Conservation (phyloP, 2,329 filamentous ascomycete species). For the Penicillium glabrum region DNA sequence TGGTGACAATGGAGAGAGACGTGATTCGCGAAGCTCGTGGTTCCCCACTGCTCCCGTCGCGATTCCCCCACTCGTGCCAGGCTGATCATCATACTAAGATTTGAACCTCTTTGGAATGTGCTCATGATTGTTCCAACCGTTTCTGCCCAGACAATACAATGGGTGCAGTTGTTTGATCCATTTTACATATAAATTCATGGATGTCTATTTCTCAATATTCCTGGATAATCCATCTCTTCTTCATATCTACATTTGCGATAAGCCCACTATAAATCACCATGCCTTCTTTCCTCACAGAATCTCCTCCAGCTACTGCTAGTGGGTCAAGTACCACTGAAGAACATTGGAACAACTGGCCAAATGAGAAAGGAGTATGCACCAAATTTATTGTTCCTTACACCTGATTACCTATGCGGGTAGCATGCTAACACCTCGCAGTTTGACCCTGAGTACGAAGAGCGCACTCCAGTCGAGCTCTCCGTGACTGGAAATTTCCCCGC, state of each 20-base stretch:
- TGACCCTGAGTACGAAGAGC: conserved; percentile 65
- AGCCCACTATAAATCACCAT: neutral
- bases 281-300: neutral
- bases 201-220: too few relatives aligned
- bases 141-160: too few relatives aligned
- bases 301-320: neutral
- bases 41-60: conserved; percentile 12
- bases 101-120: too few relatives aligned
- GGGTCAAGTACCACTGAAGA: neutral
- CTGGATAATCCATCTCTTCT: neutral
- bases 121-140: too few relatives aligned
- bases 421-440: conserved; percentile 52
- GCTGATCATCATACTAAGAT: too few relatives aligned
- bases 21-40: neutral
- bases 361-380: conserved; percentile 49
- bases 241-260: neutral
- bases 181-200: neutral
- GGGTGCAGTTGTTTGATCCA: too few relatives aligned
- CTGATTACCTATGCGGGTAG: too few relatives aligned
- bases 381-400: neutral
- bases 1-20: neutral
- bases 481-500: conserved; percentile 67
- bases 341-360: conserved; percentile 52
- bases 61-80: conserved; percentile 13
- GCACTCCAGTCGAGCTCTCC: conserved; percentile 61